A percentile compares a stretch with the other conserved stretches of the same genome.
Conservation (phyloP, 2,329 filamentous ascomycete species). For the Pyrenophora seminiperda region DNA sequence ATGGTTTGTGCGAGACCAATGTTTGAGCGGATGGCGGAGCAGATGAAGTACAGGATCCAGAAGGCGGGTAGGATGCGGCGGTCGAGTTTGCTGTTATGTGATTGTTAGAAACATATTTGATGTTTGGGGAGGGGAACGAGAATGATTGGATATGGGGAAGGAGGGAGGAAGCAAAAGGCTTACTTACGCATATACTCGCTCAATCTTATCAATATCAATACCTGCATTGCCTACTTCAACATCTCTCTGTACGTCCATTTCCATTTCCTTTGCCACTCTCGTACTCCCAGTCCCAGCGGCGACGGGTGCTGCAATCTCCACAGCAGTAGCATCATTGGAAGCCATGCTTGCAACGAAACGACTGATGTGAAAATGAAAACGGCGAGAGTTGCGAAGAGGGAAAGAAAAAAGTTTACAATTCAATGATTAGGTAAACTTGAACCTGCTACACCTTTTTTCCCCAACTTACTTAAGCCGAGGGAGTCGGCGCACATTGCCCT, state of each 20-base stretch:
- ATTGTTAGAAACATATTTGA: constrained; percentile 6
- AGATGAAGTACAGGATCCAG: constrained; percentile 89
- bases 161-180: too few relatives aligned
- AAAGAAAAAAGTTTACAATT: neutral
- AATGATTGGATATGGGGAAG: too few relatives aligned
- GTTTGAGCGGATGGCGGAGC: constrained; percentile 89
- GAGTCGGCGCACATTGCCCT: constrained; percentile 16
- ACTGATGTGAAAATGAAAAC: constrained; percentile 6
- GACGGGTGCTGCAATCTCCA: constrained; percentile 12
- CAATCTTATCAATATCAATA: constrained; percentile 45
- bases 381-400: constrained; percentile 11
- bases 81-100: constrained; percentile 58
- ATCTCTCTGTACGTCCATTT: constrained; percentile 38
- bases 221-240: constrained; percentile 39
- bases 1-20: constrained; percentile 94
- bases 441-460: neutral
- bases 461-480: constrained; percentile 23
- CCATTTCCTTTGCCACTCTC: constrained; percentile 28
- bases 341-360: constrained; percentile 26
- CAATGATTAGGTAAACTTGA: too few relatives aligned
- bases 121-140: too few relatives aligned
- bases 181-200: constrained; percentile 47
- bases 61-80: constrained; percentile 72
- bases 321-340: constrained; percentile 20
- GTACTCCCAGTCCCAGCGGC: constrained; percentile 29